These are phyloP conservation scores for Hypocreales sp. DNA, from an alignment of 2,329 filamentous ascomycete species.

Conservation along the genomic window DNA sequence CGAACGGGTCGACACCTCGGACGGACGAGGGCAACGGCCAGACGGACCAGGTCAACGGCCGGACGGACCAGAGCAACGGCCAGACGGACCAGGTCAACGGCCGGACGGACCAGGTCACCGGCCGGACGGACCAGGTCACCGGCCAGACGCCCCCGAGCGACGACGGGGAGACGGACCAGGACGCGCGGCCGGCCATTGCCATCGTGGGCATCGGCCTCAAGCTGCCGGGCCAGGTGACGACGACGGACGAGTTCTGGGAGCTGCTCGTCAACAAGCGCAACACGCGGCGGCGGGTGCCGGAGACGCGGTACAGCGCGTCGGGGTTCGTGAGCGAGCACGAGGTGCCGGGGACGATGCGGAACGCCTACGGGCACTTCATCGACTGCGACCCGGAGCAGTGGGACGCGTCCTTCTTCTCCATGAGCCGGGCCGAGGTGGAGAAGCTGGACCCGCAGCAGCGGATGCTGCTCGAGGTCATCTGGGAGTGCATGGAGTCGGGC, in stretches of 20 bases:
- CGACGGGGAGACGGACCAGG: too few relatives aligned
- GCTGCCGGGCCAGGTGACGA: constrained; percentile 13
- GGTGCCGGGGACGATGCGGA: constrained; percentile 3
- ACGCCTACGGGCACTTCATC: constrained; percentile 11
- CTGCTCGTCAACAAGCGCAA: constrained; percentile 13
- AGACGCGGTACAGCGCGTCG: constrained; percentile 11
- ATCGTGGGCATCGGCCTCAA: constrained; percentile 17
- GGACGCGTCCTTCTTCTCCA: constrained; percentile 16
- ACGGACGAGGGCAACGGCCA: too few relatives aligned
- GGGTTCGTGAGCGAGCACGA: constrained; percentile 7
- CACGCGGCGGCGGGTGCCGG: constrained; percentile 10
- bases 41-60: too few relatives aligned
- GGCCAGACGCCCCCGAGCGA: too few relatives aligned
- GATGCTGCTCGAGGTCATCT: constrained; percentile 11
- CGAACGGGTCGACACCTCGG: too few relatives aligned
- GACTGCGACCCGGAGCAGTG: constrained; percentile 9
- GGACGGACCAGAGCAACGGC: too few relatives aligned
- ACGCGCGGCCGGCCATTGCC: constrained; percentile 11
- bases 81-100: too few relatives aligned
- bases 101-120: too few relatives aligned
- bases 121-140: too few relatives aligned
- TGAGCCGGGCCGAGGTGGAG: constrained; percentile 11
- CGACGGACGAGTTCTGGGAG: constrained; percentile 13
- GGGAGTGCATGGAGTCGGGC: constrained; percentile 11
- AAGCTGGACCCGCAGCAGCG: constrained; percentile 15